Evolutionary conservation across 352 stramenopile species (phyloP).

Genomic region (Phytopythium ostracodes): DNA sequence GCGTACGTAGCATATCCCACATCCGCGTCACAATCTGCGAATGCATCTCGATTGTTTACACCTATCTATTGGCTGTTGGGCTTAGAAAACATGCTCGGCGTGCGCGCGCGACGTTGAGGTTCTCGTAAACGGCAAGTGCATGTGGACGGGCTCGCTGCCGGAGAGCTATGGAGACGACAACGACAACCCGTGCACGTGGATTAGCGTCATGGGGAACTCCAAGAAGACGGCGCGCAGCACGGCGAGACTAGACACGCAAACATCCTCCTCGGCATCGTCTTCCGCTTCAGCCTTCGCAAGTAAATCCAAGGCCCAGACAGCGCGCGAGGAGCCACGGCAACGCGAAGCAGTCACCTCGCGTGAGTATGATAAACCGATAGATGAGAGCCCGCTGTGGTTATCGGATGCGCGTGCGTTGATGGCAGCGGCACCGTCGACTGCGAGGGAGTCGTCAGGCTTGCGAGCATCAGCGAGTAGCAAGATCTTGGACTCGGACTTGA

Average conservation of each 20-base stretch:
- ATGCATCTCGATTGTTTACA: too few species aligned
- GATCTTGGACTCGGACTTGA: background rate
- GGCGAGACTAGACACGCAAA: constrained; percentile 6
- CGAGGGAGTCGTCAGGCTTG: background rate
- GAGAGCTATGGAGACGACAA: constrained; percentile 68
- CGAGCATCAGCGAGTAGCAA: background rate
- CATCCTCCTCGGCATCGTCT: background rate
- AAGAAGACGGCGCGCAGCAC: constrained; percentile 35
- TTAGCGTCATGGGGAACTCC: constrained; percentile 31
- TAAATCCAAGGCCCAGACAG: background rate
- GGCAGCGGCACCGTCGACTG: background rate
- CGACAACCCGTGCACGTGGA: constrained; percentile 65
- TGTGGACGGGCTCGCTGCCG: constrained; percentile 74
- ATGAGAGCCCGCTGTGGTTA: constrained; percentile 6
- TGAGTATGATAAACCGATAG: background rate
- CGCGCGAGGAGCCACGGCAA: background rate
- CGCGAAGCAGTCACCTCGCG: background rate
- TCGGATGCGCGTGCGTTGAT: background rate
- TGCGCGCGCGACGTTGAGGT: constrained; percentile 70
- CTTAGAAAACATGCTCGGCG: constrained; percentile 37
- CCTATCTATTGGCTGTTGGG: background rate
- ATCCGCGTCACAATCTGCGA: background rate
- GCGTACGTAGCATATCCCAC: constrained; percentile 25
- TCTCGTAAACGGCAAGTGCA: constrained; percentile 45
- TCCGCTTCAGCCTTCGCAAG: background rate